Evolutionary conservation across 305 asterid species (phyloP).

Genomic region (Rubia balearica): DNA sequence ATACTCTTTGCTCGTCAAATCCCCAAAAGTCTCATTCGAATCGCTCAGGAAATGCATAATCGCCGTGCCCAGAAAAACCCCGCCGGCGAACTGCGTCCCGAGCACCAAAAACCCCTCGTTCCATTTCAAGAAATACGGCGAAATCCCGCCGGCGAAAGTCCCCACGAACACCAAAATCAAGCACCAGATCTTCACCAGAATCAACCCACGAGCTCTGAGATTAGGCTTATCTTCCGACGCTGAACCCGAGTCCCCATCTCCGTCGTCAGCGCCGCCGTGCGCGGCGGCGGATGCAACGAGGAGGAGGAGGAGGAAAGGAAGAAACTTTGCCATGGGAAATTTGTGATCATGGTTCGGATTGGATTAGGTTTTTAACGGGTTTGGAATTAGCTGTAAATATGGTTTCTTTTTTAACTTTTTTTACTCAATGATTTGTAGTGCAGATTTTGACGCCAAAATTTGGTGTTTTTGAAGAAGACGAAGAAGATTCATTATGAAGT

Average conservation of each 20-base stretch:
- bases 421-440: constrained; percentile 7
- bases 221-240: constrained; percentile 51
- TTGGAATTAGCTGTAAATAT: neutral
- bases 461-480: constrained; percentile 3
- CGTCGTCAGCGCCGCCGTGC: constrained; percentile 39
- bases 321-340: constrained; percentile 35
- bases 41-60: constrained; percentile 91
- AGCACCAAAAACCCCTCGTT: constrained; percentile 67
- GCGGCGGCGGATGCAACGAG: constrained; percentile 39
- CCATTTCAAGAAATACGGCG: constrained; percentile 83
- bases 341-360: neutral
- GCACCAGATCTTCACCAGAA: constrained; percentile 73
- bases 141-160: no score
- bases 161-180: constrained; percentile 58
- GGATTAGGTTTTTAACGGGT: neutral
- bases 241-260: constrained; percentile 26
- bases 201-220: constrained; percentile 52
- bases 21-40: constrained; percentile 67
- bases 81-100: constrained; percentile 94
- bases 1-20: constrained; percentile 52
- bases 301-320: constrained; percentile 25
- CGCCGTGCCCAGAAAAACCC: constrained; percentile 80
- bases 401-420: no score
- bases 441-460: neutral
- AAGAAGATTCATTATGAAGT: neutral